phyloP scores from a whole-genome alignment of 345 rosid species.

The Eucalyptus marginata region DNA sequence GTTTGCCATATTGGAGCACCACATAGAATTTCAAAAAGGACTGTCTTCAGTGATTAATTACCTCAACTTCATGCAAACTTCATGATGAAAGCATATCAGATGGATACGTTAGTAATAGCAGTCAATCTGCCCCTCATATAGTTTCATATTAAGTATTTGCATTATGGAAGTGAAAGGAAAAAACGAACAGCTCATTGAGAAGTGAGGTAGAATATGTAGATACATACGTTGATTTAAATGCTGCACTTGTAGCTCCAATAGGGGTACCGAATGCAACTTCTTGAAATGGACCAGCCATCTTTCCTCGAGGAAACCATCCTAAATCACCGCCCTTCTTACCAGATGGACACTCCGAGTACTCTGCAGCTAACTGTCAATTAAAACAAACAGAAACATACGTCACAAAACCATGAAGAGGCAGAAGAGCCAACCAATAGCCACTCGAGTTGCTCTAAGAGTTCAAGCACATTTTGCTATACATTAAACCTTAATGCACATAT shows the following conservation, averaged over 20 bases:
- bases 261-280: constrained; percentile 80
- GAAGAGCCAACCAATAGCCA: background rate
- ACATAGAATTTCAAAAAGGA: background rate
- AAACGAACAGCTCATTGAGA: background rate
- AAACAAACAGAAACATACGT: background rate
- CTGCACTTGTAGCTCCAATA: constrained; percentile 87
- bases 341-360: constrained; percentile 92
- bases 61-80: background rate
- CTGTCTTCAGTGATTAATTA: background rate
- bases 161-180: background rate
- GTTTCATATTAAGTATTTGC: background rate
- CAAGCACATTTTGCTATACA: background rate
- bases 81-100: background rate
- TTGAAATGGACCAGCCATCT: constrained; percentile 98
- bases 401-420: background rate
- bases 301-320: constrained; percentile 98
- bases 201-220: background rate
- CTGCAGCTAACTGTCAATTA: constrained; percentile 62
- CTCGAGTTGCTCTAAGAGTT: background rate
- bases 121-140: background rate
- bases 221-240: constrained; percentile 88
- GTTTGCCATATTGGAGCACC: background rate
- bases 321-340: constrained; percentile 98
- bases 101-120: background rate
- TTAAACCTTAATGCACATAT: background rate